Percentiles rank a stretch among this genome's conserved stretches.
Conservation (phyloP, 495 filamentous ascomycete species). For the Neurospora sp. region DNA sequence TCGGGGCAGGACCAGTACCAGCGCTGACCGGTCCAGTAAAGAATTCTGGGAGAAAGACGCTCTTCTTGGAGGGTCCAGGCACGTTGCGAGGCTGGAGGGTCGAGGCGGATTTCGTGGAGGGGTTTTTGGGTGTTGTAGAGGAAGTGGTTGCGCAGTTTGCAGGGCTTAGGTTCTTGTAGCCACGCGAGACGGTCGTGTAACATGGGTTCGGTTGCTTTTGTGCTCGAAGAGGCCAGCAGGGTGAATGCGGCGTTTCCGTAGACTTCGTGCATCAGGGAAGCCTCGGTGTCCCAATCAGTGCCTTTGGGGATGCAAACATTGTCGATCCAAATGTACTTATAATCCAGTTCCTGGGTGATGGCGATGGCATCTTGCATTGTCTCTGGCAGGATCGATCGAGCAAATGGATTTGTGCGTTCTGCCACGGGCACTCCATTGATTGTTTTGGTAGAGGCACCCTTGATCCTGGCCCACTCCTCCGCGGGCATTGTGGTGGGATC, state of each 20-base stretch:
- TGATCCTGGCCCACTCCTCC: slow-evolving; percentile 22
- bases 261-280: slow-evolving; percentile 22
- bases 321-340: slow-evolving; percentile 23
- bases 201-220: slow-evolving; percentile 20
- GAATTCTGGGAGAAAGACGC: slow-evolving; percentile 20
- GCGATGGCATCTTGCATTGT: slow-evolving; percentile 22
- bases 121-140: slow-evolving; percentile 14
- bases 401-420: slow-evolving; percentile 15
- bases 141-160: slow-evolving; percentile 17
- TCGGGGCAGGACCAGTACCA: slow-evolving; percentile 27
- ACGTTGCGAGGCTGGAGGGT: slow-evolving; percentile 18
- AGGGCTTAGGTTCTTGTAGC: slow-evolving; percentile 14
- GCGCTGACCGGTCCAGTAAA: slow-evolving; percentile 22
- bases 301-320: slow-evolving; percentile 25
- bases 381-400: slow-evolving; percentile 8
- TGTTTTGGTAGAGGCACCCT: slow-evolving; percentile 18
- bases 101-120: slow-evolving; percentile 13
- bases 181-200: slow-evolving; percentile 15
- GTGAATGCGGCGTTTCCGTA: slow-evolving; percentile 26
- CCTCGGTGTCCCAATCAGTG: slow-evolving; percentile 24
- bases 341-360: slow-evolving; percentile 11
- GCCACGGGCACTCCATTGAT: slow-evolving; percentile 15
- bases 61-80: slow-evolving; percentile 25
- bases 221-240: slow-evolving; percentile 18
- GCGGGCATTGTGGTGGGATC: slow-evolving; percentile 17